A percentile compares a stretch with the other conserved stretches of the same genome.
Evolutionary conservation across 192 early-diverging fungal genomes (phyloP).

Genomic region (Diversispora epigaea): DNA sequence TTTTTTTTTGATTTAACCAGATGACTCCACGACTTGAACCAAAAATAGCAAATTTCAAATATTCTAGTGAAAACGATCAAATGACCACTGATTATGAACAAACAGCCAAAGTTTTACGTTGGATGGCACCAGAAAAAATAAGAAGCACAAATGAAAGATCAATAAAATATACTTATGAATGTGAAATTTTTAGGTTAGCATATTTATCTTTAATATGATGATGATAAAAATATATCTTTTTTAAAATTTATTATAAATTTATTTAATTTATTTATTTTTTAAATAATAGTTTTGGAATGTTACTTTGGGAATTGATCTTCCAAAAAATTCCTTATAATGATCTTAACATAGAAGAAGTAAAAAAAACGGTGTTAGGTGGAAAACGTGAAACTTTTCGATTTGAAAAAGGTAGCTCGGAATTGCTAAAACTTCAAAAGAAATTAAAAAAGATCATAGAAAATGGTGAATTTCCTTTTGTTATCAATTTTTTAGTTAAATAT

Average conservation of each 20-base stretch:
- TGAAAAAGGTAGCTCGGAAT: not conserved
- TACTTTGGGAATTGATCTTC: constrained; percentile 12
- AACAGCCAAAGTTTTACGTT: not conserved
- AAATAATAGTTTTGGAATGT: constrained; percentile 11
- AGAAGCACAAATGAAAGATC: too few relatives aligned
- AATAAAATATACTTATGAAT: constrained; percentile 6
- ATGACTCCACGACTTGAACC: not conserved
- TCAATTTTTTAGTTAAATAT: not conserved
- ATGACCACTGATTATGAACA: not conserved
- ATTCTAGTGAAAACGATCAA: not conserved
- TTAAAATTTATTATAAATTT: not conserved
- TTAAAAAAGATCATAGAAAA: not conserved
- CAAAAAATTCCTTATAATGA: constrained; percentile 22
- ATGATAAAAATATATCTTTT: not conserved
- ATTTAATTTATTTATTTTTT: not conserved
- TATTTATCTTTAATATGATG: not conserved
- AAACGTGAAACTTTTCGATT: constrained; percentile 3
- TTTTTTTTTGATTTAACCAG: not conserved
- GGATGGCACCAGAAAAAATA: constrained; percentile 31
- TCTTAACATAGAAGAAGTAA: not conserved
- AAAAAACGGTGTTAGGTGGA: constrained; percentile 12
- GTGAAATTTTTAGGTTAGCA: constrained; percentile 25
- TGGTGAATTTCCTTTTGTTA: not conserved
- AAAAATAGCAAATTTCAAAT: constrained; percentile 25
- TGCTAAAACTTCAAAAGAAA: constrained; percentile 1